These are phyloP conservation scores for Umbelopsis isabellina DNA, from an alignment of 192 early-diverging fungal species.

Conservation along the genomic window DNA sequence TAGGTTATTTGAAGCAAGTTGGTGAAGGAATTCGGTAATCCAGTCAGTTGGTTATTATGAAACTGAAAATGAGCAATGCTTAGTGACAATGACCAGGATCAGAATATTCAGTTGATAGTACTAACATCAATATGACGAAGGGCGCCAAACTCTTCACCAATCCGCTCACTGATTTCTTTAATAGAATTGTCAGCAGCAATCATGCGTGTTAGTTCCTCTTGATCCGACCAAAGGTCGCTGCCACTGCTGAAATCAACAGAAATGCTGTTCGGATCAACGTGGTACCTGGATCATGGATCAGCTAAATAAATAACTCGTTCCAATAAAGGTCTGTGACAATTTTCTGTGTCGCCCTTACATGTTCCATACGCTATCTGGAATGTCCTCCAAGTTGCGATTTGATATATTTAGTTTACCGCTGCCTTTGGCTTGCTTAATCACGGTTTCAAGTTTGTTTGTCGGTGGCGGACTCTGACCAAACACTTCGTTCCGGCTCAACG, in stretches of 20 bases:
- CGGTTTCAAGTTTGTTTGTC: slow-evolving; percentile 17
- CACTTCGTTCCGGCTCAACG: neutral
- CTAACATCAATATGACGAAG: slow-evolving; percentile 54
- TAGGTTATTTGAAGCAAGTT: slow-evolving; percentile 37
- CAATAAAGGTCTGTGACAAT: too few species aligned
- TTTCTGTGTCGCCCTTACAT: slow-evolving; percentile 34
- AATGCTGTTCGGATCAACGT: slow-evolving; percentile 51
- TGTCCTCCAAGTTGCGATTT: slow-evolving; percentile 46
- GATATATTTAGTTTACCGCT: slow-evolving; percentile 52
- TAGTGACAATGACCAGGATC: neutral
- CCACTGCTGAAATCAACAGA: slow-evolving; percentile 52
- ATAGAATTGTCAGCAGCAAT: slow-evolving; percentile 57
- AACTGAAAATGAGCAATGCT: slow-evolving; percentile 35
- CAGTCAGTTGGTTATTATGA: slow-evolving; percentile 48
- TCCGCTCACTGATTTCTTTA: slow-evolving; percentile 45
- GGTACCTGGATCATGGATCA: slow-evolving; percentile 37
- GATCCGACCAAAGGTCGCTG: slow-evolving; percentile 52
- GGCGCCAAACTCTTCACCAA: slow-evolving; percentile 53
- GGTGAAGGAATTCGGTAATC: slow-evolving; percentile 43
- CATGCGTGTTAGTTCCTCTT: slow-evolving; percentile 52
- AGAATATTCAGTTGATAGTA: neutral
- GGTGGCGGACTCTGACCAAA: neutral
- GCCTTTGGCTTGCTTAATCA: slow-evolving; percentile 35
- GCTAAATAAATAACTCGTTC: neutral
- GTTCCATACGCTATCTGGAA: slow-evolving; percentile 56